Conservation (phyloP, 805 yeast species). For the Saccharomycopsis microspora region DNA sequence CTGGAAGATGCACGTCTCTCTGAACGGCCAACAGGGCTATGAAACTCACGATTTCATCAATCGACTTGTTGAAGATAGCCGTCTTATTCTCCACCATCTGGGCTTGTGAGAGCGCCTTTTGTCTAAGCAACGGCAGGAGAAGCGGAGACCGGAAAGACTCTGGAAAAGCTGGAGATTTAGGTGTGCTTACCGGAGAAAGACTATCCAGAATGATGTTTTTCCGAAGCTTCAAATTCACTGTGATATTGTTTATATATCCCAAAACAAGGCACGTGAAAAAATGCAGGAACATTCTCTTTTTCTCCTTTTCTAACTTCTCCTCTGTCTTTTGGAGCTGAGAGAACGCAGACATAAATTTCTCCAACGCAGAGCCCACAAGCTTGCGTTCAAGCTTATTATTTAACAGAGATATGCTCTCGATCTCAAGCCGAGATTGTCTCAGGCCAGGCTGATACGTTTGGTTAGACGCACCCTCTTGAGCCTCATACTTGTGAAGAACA, state of each 20-base stretch:
- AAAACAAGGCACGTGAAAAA: conserved; percentile 15
- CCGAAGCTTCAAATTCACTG: conserved; percentile 15
- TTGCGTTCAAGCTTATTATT: conserved; percentile 14
- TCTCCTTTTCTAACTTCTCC: conserved; percentile 2
- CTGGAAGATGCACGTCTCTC: conserved; percentile 13
- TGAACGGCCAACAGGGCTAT: conserved; percentile 15
- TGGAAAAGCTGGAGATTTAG: conserved; percentile 4
- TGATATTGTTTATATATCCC: conserved; percentile 16
- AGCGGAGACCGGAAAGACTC: conserved; percentile 8
- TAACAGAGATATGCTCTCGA: conserved; percentile 11
- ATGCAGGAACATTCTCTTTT: conserved; percentile 12
- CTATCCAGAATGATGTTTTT: conserved; percentile 11
- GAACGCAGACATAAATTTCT: conserved; percentile 3
- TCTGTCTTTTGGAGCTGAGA: conserved; percentile 4
- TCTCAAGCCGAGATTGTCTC: conserved; percentile 10
- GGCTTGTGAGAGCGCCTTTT: neutral
- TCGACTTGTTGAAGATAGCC: conserved; percentile 13
- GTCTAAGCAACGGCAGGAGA: neutral
- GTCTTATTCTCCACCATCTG: conserved; percentile 13
- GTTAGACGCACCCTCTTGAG: neutral
- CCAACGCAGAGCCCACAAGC: conserved; percentile 8
- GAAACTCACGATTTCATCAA: conserved; percentile 15
- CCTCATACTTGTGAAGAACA: conserved; percentile 6
- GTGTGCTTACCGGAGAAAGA: conserved; percentile 9
- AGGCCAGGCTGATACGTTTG: conserved; percentile 5